These are phyloP conservation scores for Aspergillus sp. DNA, from an alignment of 2,329 filamentous ascomycete genomes.

Conservation along the genomic window DNA sequence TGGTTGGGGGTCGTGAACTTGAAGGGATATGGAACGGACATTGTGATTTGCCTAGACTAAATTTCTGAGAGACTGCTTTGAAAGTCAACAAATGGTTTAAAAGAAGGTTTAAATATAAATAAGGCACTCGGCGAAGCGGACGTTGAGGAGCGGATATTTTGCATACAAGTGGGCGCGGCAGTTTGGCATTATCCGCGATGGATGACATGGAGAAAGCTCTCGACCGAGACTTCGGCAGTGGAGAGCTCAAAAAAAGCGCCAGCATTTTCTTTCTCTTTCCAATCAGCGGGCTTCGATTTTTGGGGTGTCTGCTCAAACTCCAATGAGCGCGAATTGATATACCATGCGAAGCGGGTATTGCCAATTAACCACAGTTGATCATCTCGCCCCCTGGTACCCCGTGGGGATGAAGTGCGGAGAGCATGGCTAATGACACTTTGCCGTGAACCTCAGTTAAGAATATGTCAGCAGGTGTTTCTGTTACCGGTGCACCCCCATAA, in stretches of 20 bases:
- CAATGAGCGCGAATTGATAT: no score
- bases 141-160: not conserved
- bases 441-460: no score
- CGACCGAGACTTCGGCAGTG: conserved; percentile 2
- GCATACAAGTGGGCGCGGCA: not conserved
- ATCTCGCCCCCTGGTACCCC: not conserved
- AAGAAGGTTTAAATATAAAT: not conserved
- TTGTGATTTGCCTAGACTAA: not conserved
- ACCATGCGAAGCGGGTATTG: not conserved
- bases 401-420: not conserved
- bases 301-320: not conserved
- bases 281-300: not conserved
- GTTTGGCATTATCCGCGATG: conserved; percentile 1
- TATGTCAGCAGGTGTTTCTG: no score
- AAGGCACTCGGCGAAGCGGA: not conserved
- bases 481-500: no score
- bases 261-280: not conserved
- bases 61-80: not conserved
- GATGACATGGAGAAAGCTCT: not conserved
- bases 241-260: not conserved
- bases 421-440: not conserved
- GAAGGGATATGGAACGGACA: conserved; percentile 13
- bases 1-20: conserved; percentile 9
- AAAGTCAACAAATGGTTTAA: not conserved
- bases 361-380: not conserved